phyloP scores from a whole-genome alignment of 2,329 filamentous ascomycete genomes.

The Colletotrichum sp. region DNA sequence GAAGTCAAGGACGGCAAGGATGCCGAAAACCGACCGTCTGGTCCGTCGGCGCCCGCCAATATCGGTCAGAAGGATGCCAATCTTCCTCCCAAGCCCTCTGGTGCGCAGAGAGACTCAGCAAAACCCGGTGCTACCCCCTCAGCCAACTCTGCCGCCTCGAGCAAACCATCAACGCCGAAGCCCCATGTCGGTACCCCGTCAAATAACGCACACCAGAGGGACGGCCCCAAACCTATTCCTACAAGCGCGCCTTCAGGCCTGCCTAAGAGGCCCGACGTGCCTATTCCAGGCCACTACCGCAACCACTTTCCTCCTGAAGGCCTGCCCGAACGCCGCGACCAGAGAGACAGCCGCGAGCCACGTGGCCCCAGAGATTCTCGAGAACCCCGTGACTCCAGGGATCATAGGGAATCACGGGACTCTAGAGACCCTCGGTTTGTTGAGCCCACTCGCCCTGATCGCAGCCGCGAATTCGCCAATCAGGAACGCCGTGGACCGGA shows the following conservation, averaged over 20 bases:
- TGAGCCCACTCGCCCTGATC: conserved; percentile 45
- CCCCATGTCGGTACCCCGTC: conserved; percentile 15
- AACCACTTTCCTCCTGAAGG: conserved; percentile 44
- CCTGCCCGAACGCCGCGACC: conserved; percentile 25
- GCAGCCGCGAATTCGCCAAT: conserved; percentile 44
- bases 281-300: conserved; percentile 53
- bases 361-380: conserved; percentile 35
- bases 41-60: background rate
- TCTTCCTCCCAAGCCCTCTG: conserved; percentile 17
- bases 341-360: conserved; percentile 34
- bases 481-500: conserved; percentile 50
- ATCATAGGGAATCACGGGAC: conserved; percentile 37
- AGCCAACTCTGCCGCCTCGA: conserved; percentile 20
- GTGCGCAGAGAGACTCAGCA: conserved; percentile 25
- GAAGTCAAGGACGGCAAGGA: conserved; percentile 66
- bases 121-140: conserved; percentile 22
- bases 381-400: conserved; percentile 21
- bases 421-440: conserved; percentile 39
- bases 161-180: conserved; percentile 32
- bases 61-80: conserved; percentile 10
- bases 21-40: background rate
- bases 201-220: conserved; percentile 26
- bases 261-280: conserved; percentile 64
- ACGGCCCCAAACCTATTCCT: conserved; percentile 39
- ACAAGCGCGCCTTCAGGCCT: conserved; percentile 36